Base-by-base conservation (phyloP, 1,284 basidiomycete species). In the Sanghuangporus weigelae region DNA sequence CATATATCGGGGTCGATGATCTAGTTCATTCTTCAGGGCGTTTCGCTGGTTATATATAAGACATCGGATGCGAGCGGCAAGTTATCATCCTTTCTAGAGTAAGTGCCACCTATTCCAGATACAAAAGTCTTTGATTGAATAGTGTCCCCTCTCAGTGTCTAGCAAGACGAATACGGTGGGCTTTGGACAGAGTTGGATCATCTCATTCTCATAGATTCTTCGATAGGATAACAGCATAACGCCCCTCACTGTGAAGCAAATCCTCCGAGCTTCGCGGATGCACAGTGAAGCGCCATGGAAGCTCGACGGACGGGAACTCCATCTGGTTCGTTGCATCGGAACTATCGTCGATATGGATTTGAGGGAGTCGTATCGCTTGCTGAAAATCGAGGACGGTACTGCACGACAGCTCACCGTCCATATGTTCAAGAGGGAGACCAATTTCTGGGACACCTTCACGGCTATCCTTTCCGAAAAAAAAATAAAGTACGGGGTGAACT, bases 221-320 rank as follows among this genome's bases (percentile, higher is more conserved):
- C 44, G 16, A 12, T 54, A 31, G 53, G 31, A 54, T 6, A 12
- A 14, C 4, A 36, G 31, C 38, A 12, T 12, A 14, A 39, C 53
- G 23, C 63, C 42, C 38, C 51, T 42, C 54, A 59, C 53, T 12
- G 49, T 60, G 44, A 51, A 60, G 19, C 60, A 64, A 16, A n/a
- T 50, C 46, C 16, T 62, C 19, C 19, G 46, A 16, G 54, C 56
- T 7, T 35, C 31, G 23, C 63, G 11, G 10, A 14, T 40, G 6
- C 46, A 62, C 46, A 12, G 21, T 39, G 54, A 50, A 11, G 61
- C 61, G 1, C 31, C 26, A 6, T 49, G 56, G 26, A 50, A 23
- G 1, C 48, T 62, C 7, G 61, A 62, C 21, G 48, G 42, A 12
- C 58, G 46, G 3, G 19, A 38, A 19, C 48, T 60, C n/a, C 48